Base-by-base conservation (phyloP, 2,329 filamentous ascomycete species). In the Didymella sp. region DNA sequence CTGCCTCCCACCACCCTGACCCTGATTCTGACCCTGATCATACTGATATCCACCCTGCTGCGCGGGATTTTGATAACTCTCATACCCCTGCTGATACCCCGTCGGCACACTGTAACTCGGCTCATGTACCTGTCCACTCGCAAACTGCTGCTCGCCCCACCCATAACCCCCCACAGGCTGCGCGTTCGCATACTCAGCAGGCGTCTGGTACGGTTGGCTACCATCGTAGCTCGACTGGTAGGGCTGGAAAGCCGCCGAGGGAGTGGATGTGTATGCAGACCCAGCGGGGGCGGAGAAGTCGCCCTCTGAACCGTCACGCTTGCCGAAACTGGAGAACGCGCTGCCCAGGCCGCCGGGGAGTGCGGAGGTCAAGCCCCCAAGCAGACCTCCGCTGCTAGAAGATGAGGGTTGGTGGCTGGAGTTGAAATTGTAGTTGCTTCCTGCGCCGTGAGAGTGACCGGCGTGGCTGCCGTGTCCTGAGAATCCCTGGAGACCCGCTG, bases 11-110 rank as follows among this genome's bases (percentile, higher is more conserved):
- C 57, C 58, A 41, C 64, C 51, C 12, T 58, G 51, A 27, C 27
- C 53, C 51, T 24, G 42, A 22, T 53, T 49, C 50, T 68, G 71
- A 38, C 60, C 49, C 54, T 68, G 71, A 35, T 64, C 64, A 59
- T 71, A 67, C 8, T 51, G 59, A 58, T 71, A 71, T 2, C 63
- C 62, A 21, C 66, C 63, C 19, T 64, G 42, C 24, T 55, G 41
- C 30, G 30, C 28, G 13, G 54, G 54, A 17, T 52, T 52, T 17
- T 51, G 54, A 50, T 72, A 70, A 21, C 66, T 68, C 62, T 76
- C 73, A 48, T 73, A 75, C 0, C 73, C 73, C 51, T 76, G 73
- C 58, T 76, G 73, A 60, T 75, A 76, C 15, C 68, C 67, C 33
- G 72, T 75, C 2, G 72, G 73, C 15, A 75, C 59, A 9, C 66